Conservation (phyloP, 768 basidiomycete species). For the Auriscalpium orientale region DNA sequence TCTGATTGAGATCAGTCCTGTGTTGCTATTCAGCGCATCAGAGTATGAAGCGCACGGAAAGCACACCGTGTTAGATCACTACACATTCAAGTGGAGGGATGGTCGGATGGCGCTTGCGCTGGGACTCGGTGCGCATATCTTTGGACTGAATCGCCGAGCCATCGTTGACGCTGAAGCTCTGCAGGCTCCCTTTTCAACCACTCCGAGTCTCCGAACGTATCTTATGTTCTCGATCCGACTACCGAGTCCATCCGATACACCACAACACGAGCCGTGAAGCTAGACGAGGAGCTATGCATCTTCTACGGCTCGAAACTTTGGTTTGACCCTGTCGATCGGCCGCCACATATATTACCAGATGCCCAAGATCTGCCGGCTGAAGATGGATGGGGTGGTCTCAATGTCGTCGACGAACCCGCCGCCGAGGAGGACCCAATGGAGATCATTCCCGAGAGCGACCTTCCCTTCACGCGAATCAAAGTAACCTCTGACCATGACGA, state of each 20-base stretch:
- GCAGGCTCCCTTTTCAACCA: slow-evolving; percentile 82
- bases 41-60: slow-evolving; percentile 64
- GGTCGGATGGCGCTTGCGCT: slow-evolving; percentile 72
- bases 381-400: slow-evolving; percentile 42
- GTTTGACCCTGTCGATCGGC: slow-evolving; percentile 42
- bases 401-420: slow-evolving; percentile 13
- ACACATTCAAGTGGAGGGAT: slow-evolving; percentile 70
- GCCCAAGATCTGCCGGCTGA: slow-evolving; percentile 16
- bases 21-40: slow-evolving; percentile 61
- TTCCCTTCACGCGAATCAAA: slow-evolving; percentile 62
- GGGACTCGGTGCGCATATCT: slow-evolving; percentile 50
- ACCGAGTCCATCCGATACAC: slow-evolving; percentile 58
- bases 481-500: slow-evolving; percentile 49
- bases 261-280: slow-evolving; percentile 42
- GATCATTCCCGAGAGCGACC: slow-evolving; percentile 44
- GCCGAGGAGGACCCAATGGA: slow-evolving; percentile 31
- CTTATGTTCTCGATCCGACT: slow-evolving; percentile 45
- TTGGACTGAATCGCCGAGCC: not conserved
- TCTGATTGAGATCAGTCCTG: slow-evolving; percentile 79
- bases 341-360: not conserved
- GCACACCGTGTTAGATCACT: slow-evolving; percentile 63
- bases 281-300: slow-evolving; percentile 73
- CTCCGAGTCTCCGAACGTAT: slow-evolving; percentile 60
- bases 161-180: not conserved
- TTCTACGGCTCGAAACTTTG: slow-evolving; percentile 65